Base-by-base conservation (phyloP, 306 rosid species). In the Sesbania bispinosa region DNA sequence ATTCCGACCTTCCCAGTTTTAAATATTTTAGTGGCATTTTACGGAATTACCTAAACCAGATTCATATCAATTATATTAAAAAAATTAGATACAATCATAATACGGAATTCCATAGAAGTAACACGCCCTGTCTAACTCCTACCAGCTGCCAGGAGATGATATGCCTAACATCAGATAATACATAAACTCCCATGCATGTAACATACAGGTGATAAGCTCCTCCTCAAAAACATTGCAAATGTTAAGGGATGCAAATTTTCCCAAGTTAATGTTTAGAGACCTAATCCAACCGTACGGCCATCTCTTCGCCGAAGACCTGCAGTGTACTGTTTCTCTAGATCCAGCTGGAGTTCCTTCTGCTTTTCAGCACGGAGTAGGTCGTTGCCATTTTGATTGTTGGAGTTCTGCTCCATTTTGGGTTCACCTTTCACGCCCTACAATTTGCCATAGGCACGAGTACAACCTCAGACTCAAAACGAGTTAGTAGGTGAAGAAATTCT, bases 401-500 rank as follows among this genome's bases (percentile, higher is more conserved):
- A 73, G 27, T 65, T 79, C 23, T 78, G 85, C 65, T 93, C 98
- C 76, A 24, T 80, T 76, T 87, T 88, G 71, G 54, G 41, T 4
- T 90, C 97, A 51, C 95, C 96, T 77, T 85, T 94, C 82, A 91
- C 86, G 79, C 99, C 99, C 99, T 94, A 82, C 97, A 94, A 91
- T 83, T 94, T 84, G 97, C 95, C 98, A 94, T 87, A 87, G 96
- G 97, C 96, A 95, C 84, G 88, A 88, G 88, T 79, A 90, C 96
- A 89, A 89, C 87, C 96, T 91, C 93, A 95, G 97, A 94, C 93
- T 94, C 97, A 91, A 95, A 91, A 71, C 67, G 96, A 87, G 99
- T 95, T 83, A 95, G 97, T 95, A 85, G 58, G 87, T 26, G 95
- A 78, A 78, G 51, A 77, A 87, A 88, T 64, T 71, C 69, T 51